These are phyloP conservation scores for Metschnikowia lochheadii DNA, from an alignment of 805 yeast species.

Conservation along the genomic window DNA sequence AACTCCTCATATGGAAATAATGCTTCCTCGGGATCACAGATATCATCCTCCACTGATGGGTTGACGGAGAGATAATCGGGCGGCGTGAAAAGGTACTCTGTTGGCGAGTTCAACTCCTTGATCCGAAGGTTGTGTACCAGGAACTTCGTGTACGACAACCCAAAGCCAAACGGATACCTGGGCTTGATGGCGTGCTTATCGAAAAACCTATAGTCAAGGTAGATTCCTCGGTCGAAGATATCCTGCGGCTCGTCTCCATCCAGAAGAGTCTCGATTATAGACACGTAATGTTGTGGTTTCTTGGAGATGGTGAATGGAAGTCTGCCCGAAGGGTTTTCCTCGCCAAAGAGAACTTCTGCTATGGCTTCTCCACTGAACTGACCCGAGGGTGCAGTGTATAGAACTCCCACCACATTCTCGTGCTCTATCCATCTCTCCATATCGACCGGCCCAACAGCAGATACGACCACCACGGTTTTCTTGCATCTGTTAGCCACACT, in stretches of 20 bases:
- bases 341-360: constrained; percentile 58
- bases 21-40: constrained; percentile 53
- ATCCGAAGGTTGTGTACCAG: constrained; percentile 35
- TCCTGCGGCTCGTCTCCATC: constrained; percentile 36
- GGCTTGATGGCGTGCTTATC: constrained; percentile 54
- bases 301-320: constrained; percentile 62
- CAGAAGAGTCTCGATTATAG: constrained; percentile 36
- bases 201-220: constrained; percentile 54
- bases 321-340: constrained; percentile 58
- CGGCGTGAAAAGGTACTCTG: constrained; percentile 44
- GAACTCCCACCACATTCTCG: constrained; percentile 55
- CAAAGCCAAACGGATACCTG: constrained; percentile 59
- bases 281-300: constrained; percentile 44
- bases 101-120: constrained; percentile 38
- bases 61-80: constrained; percentile 43
- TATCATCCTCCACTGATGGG: constrained; percentile 41
- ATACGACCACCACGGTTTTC: constrained; percentile 57
- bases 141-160: constrained; percentile 51
- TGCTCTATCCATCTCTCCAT: constrained; percentile 55
- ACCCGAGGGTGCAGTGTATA: constrained; percentile 57
- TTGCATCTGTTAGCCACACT: constrained; percentile 46
- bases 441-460: constrained; percentile 57
- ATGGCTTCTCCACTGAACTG: constrained; percentile 53
- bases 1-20: constrained; percentile 50
- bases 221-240: constrained; percentile 45